These are phyloP conservation scores for Galerina marginata DNA, from an alignment of 768 basidiomycete species.

Conservation along the genomic window DNA sequence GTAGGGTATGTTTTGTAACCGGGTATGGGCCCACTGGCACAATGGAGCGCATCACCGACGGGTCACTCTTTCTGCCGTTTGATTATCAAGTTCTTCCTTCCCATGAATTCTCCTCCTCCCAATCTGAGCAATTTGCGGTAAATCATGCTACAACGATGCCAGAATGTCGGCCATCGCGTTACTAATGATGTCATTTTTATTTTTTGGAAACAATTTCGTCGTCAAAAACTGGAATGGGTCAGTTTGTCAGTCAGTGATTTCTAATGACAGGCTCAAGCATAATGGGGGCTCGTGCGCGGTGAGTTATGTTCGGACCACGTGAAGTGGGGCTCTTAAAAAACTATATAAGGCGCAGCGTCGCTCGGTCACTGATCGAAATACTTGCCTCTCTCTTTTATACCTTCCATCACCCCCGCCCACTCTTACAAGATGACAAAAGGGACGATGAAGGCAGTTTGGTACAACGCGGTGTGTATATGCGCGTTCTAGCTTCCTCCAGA, in stretches of 20 bases:
- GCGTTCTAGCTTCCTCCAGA: constrained; percentile 52
- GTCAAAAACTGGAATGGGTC: too few species aligned
- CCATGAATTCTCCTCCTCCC: neutral
- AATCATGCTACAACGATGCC: neutral
- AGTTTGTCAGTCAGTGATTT: too few species aligned
- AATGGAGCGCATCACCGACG: neutral
- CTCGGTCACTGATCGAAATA: neutral
- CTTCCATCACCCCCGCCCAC: neutral
- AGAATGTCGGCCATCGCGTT: too few species aligned
- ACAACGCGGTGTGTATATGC: constrained; percentile 66
- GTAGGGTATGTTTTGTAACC: too few species aligned
- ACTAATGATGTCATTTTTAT: too few species aligned
- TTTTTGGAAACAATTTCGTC: too few species aligned
- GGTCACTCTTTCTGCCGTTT: neutral
- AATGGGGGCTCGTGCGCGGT: too few species aligned
- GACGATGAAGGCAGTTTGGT: constrained; percentile 80
- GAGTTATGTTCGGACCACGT: neutral
- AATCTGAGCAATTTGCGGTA: neutral
- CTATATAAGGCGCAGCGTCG: neutral
- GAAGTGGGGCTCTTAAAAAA: neutral
- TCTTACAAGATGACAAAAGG: constrained; percentile 52
- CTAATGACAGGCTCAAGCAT: too few species aligned
- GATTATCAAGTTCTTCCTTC: neutral
- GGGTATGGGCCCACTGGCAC: neutral
- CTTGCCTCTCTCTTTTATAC: neutral